Conservation (phyloP, 2,329 filamentous ascomycete genomes). For the Zymoseptoria tritici region DNA sequence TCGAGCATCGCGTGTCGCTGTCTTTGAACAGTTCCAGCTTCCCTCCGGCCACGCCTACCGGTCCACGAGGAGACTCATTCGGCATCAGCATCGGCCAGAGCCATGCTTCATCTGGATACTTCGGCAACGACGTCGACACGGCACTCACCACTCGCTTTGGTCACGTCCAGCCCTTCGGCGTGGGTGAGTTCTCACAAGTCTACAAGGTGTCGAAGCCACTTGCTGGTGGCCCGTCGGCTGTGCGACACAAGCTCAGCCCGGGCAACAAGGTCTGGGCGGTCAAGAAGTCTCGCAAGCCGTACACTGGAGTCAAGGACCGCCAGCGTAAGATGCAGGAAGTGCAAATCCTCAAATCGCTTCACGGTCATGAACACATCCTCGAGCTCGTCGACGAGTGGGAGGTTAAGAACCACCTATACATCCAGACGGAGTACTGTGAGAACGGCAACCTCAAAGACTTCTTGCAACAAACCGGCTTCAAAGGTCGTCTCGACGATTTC, state of each 20-base stretch:
- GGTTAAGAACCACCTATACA: conserved; percentile 76
- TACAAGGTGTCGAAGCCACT: conserved; percentile 62
- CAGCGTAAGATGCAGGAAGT: conserved; percentile 79
- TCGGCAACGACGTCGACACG: conserved; percentile 67
- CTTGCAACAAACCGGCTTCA: conserved; percentile 70
- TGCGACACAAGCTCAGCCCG: conserved; percentile 18
- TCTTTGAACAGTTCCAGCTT: conserved; percentile 39
- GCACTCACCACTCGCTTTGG: conserved; percentile 69
- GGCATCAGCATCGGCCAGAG: conserved; percentile 47
- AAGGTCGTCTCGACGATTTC: conserved; percentile 88
- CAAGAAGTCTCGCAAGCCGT: conserved; percentile 82
- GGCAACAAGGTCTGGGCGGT: conserved; percentile 65
- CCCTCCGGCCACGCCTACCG: conserved; percentile 78
- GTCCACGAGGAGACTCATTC: conserved; percentile 50
- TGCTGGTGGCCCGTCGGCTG: conserved; percentile 24
- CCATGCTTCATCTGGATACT: conserved; percentile 53
- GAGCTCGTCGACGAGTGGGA: conserved; percentile 85
- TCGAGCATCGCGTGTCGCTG: conserved; percentile 38
- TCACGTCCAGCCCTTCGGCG: conserved; percentile 71
- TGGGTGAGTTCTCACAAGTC: conserved; percentile 89
- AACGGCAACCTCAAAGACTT: conserved; percentile 87
- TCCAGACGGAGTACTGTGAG: conserved; percentile 95
- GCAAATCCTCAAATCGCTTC: conserved; percentile 65
- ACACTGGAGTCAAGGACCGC: conserved; percentile 71
- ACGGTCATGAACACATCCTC: conserved; percentile 75